Percentiles rank a stretch among this genome's conserved stretches.
Conservation (phyloP, 164 flowering plant genomes). For the Stephania japonica region DNA sequence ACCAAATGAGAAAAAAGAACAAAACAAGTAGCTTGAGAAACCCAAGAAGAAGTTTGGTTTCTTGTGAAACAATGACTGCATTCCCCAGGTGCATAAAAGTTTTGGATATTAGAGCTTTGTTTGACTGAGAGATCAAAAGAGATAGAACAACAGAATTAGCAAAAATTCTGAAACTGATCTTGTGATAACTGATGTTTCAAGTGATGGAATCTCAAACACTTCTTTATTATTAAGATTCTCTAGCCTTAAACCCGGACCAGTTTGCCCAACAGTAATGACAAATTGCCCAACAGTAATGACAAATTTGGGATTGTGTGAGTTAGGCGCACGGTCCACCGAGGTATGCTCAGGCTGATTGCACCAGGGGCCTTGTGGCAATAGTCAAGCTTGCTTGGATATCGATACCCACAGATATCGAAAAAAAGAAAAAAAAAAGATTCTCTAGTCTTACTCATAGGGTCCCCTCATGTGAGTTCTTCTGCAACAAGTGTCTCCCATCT, state of each 20-base stretch:
- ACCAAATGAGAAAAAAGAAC: neutral
- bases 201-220: neutral
- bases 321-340: too few relatives aligned
- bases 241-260: too few relatives aligned
- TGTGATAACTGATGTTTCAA: neutral
- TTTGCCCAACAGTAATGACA: too few relatives aligned
- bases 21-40: neutral
- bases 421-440: neutral
- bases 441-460: neutral
- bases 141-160: neutral
- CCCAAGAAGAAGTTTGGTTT: neutral
- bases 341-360: too few relatives aligned
- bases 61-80: slow-evolving; percentile 4
- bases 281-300: too few relatives aligned
- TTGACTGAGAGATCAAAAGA: neutral
- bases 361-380: too few relatives aligned
- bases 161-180: neutral
- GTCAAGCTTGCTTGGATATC: too few relatives aligned
- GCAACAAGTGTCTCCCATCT: neutral
- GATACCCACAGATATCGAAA: too few relatives aligned
- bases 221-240: neutral
- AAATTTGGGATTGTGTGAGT: too few relatives aligned
- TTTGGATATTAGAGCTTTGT: slow-evolving; percentile 10
- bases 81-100: neutral
- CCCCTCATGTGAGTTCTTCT: slow-evolving; percentile 10